phyloP scores from a whole-genome alignment of 352 stramenopile species.

The Pythium biforme region DNA sequence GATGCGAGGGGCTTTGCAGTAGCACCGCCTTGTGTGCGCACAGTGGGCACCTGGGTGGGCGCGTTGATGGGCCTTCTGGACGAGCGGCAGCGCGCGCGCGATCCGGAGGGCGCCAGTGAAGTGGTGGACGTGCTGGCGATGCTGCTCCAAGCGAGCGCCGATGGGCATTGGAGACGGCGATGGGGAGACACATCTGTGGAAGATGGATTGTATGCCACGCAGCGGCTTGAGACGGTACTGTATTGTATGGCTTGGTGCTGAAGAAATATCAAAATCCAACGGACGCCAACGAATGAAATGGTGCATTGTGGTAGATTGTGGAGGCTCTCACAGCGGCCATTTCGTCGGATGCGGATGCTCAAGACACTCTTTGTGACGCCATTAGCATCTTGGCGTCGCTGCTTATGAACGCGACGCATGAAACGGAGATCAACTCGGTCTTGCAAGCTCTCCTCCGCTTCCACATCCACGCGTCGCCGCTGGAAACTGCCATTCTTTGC shows the following conservation, averaged over 20 bases:
- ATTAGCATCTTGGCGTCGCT: neutral
- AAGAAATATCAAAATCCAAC: too few species aligned
- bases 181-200: neutral
- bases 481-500: neutral
- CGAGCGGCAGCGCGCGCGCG: neutral
- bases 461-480: neutral
- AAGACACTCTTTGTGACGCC: neutral
- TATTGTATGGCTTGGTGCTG: too few species aligned
- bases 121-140: conserved; percentile 15
- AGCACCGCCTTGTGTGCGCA: neutral
- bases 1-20: neutral
- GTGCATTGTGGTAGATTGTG: too few species aligned
- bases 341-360: neutral
- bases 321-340: too few species aligned
- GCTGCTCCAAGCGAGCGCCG: conserved; percentile 10
- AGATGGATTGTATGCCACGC: neutral
- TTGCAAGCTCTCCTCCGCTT: neutral
- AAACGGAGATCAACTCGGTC: neutral
- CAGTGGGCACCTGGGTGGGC: neutral
- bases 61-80: conserved; percentile 3
- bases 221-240: neutral
- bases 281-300: too few species aligned
- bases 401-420: neutral
- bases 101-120: conserved; percentile 11
- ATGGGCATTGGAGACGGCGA: conserved; percentile 4